Conservation (phyloP, 257 asterid genomes). For the Nemophila menziesii region DNA sequence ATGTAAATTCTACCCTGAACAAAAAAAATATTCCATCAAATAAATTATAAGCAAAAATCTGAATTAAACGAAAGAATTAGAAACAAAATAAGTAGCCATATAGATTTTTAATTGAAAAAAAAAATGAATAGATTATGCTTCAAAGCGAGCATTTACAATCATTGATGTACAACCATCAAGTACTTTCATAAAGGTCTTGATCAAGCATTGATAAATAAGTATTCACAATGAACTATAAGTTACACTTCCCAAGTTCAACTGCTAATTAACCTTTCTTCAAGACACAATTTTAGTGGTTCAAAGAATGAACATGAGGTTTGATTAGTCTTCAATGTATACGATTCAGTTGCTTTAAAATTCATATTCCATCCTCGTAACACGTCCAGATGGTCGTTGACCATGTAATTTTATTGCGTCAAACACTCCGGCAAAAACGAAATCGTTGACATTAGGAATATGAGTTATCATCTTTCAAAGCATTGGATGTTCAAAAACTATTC, state of each 20-base stretch:
- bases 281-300: background rate
- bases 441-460: too few species aligned
- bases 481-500: background rate
- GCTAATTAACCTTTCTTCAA: background rate
- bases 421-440: too few species aligned
- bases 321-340: background rate
- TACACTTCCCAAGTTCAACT: background rate
- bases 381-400: background rate
- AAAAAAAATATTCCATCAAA: too few species aligned
- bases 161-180: background rate
- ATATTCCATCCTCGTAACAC: background rate
- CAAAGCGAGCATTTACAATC: background rate
- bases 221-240: background rate
- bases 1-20: too few species aligned
- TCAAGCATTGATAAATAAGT: background rate
- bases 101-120: too few species aligned
- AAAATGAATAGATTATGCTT: too few species aligned
- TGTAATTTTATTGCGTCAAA: too few species aligned
- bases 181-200: background rate
- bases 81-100: too few species aligned
- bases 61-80: too few species aligned
- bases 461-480: background rate
- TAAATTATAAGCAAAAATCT: too few species aligned
- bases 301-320: too few species aligned
- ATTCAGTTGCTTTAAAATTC: too few species aligned